phyloP scores from a whole-genome alignment of 345 rosid genomes.

The Brassica rapa region DNA sequence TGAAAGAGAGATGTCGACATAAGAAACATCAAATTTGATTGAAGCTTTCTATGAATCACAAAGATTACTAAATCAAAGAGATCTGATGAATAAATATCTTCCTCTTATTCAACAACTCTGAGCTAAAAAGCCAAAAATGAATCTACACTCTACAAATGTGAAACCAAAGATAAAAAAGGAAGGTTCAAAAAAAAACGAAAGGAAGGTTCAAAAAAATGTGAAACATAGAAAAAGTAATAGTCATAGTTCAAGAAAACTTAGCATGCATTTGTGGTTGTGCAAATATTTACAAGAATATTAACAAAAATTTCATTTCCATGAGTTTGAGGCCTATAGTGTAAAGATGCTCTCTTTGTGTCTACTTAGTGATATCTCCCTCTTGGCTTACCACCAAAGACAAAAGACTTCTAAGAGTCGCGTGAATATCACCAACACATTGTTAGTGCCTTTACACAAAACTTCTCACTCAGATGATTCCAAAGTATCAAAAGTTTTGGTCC shows the following conservation, averaged over 20 bases:
- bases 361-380: neutral
- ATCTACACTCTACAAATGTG: neutral
- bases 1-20: conserved; percentile 1
- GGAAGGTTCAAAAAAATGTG: neutral
- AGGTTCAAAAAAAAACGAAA: no score
- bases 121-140: neutral
- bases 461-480: conserved; percentile 24
- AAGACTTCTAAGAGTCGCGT: neutral
- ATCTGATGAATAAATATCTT: conserved; percentile 18
- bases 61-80: conserved; percentile 10
- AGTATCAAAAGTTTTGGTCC: conserved; percentile 16
- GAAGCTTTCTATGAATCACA: neutral
- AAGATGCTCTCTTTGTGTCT: neutral
- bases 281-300: neutral
- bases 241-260: neutral
- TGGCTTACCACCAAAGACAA: conserved; percentile 20
- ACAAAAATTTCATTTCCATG: neutral
- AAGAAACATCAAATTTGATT: conserved; percentile 6
- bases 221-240: conserved; percentile 12
- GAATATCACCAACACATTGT: neutral
- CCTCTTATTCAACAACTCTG: conserved; percentile 23
- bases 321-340: neutral
- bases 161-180: neutral
- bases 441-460: neutral
- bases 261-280: neutral